These are phyloP conservation scores for Aspergillus campestris DNA, from an alignment of 495 filamentous ascomycete species.

Conservation along the genomic window DNA sequence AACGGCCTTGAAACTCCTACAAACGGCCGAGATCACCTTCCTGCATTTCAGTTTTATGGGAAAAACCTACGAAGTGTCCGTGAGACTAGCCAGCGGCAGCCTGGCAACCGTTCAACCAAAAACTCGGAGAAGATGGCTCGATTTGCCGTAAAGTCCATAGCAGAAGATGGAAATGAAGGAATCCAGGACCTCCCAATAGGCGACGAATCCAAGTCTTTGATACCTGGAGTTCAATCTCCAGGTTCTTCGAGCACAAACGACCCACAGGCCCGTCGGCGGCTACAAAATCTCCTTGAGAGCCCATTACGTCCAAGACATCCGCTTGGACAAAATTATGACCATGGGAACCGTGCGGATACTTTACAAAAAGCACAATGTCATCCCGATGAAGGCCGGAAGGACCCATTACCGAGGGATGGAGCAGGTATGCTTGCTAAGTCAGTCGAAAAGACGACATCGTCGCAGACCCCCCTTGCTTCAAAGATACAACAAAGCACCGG, in stretches of 20 bases:
- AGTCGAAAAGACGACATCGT: too few relatives aligned
- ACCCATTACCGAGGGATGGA: background rate
- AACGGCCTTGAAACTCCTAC: background rate
- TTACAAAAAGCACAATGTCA: background rate
- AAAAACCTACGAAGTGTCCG: constrained; percentile 9
- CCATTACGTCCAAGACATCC: constrained; percentile 22
- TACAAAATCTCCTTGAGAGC: constrained; percentile 30
- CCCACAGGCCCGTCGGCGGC: constrained; percentile 12
- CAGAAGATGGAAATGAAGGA: constrained; percentile 36
- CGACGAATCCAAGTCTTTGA: background rate
- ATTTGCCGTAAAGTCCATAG: constrained; percentile 20
- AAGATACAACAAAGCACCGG: too few relatives aligned
- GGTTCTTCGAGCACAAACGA: background rate
- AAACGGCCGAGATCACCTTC: background rate
- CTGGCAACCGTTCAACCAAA: constrained; percentile 6
- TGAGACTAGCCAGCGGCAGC: background rate
- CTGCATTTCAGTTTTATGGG: constrained; percentile 18
- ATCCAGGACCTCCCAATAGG: background rate
- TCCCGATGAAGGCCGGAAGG: background rate
- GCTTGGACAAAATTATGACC: constrained; percentile 1
- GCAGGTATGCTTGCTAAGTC: too few relatives aligned
- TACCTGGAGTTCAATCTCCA: background rate
- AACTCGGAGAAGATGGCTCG: constrained; percentile 6
- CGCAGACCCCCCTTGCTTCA: too few relatives aligned
- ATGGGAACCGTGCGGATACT: background rate